phyloP scores from a whole-genome alignment of 164 flowering plant species.

The Nymphaea colorata region DNA sequence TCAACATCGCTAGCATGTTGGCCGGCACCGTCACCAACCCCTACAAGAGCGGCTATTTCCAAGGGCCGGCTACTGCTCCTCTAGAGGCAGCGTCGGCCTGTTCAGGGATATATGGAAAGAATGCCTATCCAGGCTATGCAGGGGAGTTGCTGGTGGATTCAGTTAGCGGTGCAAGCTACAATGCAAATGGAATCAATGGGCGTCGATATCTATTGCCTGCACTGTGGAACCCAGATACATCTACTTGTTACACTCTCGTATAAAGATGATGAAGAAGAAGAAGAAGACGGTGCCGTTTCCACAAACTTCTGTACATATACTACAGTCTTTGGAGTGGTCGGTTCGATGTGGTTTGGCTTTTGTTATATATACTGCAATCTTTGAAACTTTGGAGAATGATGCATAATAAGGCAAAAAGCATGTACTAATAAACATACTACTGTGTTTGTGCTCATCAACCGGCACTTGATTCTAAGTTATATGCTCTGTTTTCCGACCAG shows the following conservation, averaged over 20 bases:
- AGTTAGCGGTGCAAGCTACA: slow-evolving; percentile 18
- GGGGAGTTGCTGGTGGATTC: slow-evolving; percentile 19
- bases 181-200: slow-evolving; percentile 18
- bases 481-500: too few species aligned
- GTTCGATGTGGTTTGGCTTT: too few species aligned
- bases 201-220: slow-evolving; percentile 22
- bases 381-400: too few species aligned
- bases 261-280: background rate
- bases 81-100: slow-evolving; percentile 26
- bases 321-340: too few species aligned
- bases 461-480: too few species aligned
- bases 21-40: slow-evolving; percentile 26
- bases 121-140: slow-evolving; percentile 25
- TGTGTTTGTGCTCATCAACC: too few species aligned
- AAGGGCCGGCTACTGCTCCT: slow-evolving; percentile 19
- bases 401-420: too few species aligned
- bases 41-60: slow-evolving; percentile 18
- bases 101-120: slow-evolving; percentile 20
- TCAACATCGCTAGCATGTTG: slow-evolving; percentile 16
- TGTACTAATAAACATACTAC: too few species aligned
- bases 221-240: slow-evolving; percentile 14
- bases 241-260: slow-evolving; percentile 12
- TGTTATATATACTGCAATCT: too few species aligned
- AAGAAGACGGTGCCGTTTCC: too few species aligned
- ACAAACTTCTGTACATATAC: too few species aligned